phyloP scores from a whole-genome alignment of 495 filamentous ascomycete genomes.

The Xeromyces bisporus region DNA sequence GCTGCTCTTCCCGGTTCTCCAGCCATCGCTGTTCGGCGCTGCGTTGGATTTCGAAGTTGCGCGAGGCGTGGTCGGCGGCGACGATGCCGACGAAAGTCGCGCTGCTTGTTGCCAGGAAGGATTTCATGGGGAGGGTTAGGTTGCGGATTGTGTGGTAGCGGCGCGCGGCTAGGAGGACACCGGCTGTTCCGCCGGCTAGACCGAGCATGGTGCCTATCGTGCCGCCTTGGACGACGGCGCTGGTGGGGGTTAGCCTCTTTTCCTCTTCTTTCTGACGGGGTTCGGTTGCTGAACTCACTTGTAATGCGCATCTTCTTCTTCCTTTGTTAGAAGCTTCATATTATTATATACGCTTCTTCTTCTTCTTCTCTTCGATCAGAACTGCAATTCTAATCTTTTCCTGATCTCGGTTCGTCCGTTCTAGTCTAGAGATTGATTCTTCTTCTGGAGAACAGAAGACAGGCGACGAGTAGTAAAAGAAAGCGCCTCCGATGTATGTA shows the following conservation, averaged over 20 bases:
- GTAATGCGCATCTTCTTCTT: slow-evolving; percentile 64
- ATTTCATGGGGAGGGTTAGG: slow-evolving; percentile 73
- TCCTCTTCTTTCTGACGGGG: not conserved
- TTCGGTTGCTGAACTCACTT: slow-evolving; percentile 21
- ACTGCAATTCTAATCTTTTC: no score
- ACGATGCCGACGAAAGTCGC: slow-evolving; percentile 78
- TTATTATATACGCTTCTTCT: no score
- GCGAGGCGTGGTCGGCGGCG: slow-evolving; percentile 62
- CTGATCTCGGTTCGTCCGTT: no score
- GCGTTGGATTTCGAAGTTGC: slow-evolving; percentile 50
- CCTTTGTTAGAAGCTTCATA: slow-evolving; percentile 93
- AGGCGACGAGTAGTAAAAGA: no score
- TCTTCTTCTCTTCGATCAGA: no score
- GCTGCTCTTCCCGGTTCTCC: slow-evolving; percentile 42
- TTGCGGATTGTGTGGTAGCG: slow-evolving; percentile 58
- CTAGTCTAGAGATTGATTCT: no score
- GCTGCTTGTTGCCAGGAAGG: slow-evolving; percentile 72
- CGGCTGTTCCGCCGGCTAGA: slow-evolving; percentile 42
- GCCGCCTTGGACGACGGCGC: slow-evolving; percentile 64
- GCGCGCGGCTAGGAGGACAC: slow-evolving; percentile 40
- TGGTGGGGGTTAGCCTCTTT: slow-evolving; percentile 10
- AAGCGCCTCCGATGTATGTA: no score
- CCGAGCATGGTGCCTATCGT: slow-evolving; percentile 50
- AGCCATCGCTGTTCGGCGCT: slow-evolving; percentile 48
- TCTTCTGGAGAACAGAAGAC: no score